These are phyloP conservation scores for Lactifluus rugatus DNA, from an alignment of 768 basidiomycete genomes.

Conservation along the genomic window DNA sequence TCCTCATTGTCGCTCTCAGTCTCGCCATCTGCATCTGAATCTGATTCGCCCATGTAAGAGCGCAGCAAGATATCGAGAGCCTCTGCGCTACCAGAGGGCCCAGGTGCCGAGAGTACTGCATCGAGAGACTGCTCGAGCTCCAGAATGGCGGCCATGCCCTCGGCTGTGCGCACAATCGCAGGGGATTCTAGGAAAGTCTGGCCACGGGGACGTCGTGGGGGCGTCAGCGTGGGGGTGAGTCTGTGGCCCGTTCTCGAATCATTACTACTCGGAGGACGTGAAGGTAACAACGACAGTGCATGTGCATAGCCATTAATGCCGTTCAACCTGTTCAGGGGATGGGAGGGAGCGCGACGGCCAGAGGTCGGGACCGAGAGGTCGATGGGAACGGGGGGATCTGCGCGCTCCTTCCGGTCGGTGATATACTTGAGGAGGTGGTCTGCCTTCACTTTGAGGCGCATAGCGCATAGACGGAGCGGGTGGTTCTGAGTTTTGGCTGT, in stretches of 20 bases:
- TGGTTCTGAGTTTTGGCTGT: slow-evolving; percentile 49
- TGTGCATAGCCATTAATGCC: slow-evolving; percentile 37
- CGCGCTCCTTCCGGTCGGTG: slow-evolving; percentile 77
- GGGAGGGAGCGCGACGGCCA: slow-evolving; percentile 26
- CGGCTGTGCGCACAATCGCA: slow-evolving; percentile 58
- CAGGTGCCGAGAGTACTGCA: slow-evolving; percentile 16
- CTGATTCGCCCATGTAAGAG: slow-evolving; percentile 18
- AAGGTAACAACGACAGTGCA: slow-evolving; percentile 33
- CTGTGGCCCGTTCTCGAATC: slow-evolving; percentile 11
- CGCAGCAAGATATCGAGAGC: not conserved
- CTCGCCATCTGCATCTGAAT: slow-evolving; percentile 22
- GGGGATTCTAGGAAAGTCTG: slow-evolving; percentile 54
- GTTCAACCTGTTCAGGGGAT: slow-evolving; percentile 25
- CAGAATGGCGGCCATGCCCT: slow-evolving; percentile 62
- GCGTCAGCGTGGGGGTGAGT: slow-evolving; percentile 17
- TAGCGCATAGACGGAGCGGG: slow-evolving; percentile 74
- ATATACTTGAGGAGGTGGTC: slow-evolving; percentile 81
- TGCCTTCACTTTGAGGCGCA: slow-evolving; percentile 74
- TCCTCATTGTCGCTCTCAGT: slow-evolving; percentile 25
- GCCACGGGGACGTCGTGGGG: slow-evolving; percentile 29
- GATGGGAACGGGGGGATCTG: slow-evolving; percentile 56
- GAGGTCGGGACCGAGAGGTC: slow-evolving; percentile 25
- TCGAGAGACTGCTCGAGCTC: slow-evolving; percentile 49
- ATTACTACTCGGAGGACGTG: slow-evolving; percentile 23
- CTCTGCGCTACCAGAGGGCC: slow-evolving; percentile 2